Evolutionary conservation across 176 grass and related monocot species (phyloP).

Genomic region (Stipa capillata): DNA sequence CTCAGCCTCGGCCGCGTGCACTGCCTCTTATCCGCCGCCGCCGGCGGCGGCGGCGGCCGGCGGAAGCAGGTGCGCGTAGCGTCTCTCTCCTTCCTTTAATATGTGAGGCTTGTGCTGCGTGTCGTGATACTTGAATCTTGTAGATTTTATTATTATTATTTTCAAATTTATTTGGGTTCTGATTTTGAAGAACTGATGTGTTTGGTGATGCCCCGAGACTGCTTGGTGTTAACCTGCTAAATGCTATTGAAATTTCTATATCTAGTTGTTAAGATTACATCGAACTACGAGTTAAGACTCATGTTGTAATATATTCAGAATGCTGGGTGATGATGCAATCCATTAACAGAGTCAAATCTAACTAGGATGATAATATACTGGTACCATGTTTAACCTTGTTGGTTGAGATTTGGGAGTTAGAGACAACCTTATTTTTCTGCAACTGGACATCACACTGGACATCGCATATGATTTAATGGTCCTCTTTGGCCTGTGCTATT

Average conservation of each 20-base stretch:
- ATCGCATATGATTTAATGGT: neutral
- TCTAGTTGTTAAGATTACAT: neutral
- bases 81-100: neutral
- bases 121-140: neutral
- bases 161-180: neutral
- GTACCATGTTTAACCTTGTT: neutral
- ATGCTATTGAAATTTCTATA: too few relatives aligned
- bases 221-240: too few relatives aligned
- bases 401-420: neutral
- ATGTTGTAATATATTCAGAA: neutral
- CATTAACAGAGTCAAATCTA: neutral
- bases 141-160: neutral
- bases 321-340: neutral
- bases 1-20: neutral
- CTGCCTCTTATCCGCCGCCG: constrained; percentile 25
- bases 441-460: neutral
- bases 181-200: neutral
- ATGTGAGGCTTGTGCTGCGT: neutral
- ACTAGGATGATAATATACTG: neutral
- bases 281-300: neutral
- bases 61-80: constrained; percentile 21
- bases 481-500: neutral
- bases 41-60: neutral
- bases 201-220: neutral
- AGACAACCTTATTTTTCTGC: neutral